These are phyloP conservation scores for Rhododendron williamsianum DNA, from an alignment of 148 eudicot genomes.

Conservation along the genomic window DNA sequence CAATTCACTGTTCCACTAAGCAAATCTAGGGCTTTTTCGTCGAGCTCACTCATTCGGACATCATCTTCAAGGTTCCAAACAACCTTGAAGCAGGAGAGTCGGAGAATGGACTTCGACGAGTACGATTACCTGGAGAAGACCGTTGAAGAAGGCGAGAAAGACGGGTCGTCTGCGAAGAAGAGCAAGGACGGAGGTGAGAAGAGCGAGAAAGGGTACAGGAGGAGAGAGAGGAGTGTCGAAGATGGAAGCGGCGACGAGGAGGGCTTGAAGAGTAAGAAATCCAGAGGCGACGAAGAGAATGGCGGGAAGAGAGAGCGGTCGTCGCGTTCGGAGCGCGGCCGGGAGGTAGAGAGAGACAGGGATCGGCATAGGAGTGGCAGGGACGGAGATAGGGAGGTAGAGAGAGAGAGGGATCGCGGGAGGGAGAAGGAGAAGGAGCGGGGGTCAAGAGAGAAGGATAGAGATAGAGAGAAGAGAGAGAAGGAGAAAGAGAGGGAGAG, in stretches of 20 bases:
- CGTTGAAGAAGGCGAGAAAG: conserved; percentile 45
- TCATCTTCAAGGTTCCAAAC: not conserved
- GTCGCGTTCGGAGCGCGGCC: conserved; percentile 26
- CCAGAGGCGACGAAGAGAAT: conserved; percentile 36
- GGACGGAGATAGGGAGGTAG: conserved; percentile 18
- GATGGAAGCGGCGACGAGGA: conserved; percentile 26
- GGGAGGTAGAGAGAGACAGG: conserved; percentile 18
- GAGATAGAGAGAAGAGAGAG: conserved; percentile 19
- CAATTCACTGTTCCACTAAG: not conserved
- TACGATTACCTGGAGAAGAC: conserved; percentile 80
- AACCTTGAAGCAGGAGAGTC: not conserved
- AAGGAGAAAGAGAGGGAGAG: conserved; percentile 20
- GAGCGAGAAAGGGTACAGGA: conserved; percentile 48
- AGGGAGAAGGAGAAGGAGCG: conserved; percentile 10
- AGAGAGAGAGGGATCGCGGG: conserved; percentile 21
- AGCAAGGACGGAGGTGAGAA: conserved; percentile 26
- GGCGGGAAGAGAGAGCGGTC: conserved; percentile 22
- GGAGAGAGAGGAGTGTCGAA: conserved; percentile 30
- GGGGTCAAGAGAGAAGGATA: conserved; percentile 20
- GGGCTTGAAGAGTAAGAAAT: conserved; percentile 31
- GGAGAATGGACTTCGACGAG: conserved; percentile 79
- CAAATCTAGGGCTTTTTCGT: not conserved
- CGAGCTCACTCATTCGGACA: not conserved
- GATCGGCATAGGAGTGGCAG: conserved; percentile 15
- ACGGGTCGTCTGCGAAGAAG: conserved; percentile 30